These are phyloP conservation scores for Cystobasidiaceae sp. DNA, from an alignment of 1,284 basidiomycete genomes.

Conservation along the genomic window DNA sequence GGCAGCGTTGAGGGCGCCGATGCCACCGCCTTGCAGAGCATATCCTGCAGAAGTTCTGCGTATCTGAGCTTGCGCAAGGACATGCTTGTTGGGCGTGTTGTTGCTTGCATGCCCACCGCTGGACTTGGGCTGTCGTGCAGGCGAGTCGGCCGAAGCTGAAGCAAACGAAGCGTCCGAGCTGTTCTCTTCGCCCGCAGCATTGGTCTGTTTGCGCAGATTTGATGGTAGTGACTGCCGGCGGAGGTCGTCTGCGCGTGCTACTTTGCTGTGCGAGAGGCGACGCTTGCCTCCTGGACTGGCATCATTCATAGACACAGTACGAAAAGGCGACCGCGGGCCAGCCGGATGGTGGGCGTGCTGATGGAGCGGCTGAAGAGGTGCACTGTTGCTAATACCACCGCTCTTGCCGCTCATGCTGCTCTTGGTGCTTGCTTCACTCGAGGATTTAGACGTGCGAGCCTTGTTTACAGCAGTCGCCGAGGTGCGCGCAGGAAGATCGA, in stretches of 20 bases:
- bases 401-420: not conserved
- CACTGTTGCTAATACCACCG: no score
- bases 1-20: conserved; percentile 29
- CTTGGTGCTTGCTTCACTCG: conserved; percentile 1
- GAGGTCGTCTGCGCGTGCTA: conserved; percentile 9
- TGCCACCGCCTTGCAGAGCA: conserved; percentile 22
- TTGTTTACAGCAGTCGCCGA: conserved; percentile 20
- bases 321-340: conserved; percentile 22
- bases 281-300: not conserved
- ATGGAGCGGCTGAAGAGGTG: conserved; percentile 7
- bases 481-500: not conserved
- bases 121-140: no score
- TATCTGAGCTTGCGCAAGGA: conserved; percentile 1
- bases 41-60: conserved; percentile 25
- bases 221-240: conserved; percentile 27
- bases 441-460: not conserved
- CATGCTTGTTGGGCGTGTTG: not conserved
- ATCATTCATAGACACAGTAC: conserved; percentile 27
- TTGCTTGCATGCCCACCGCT: no score
- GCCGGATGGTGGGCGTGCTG: no score
- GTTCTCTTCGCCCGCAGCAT: not conserved
- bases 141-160: conserved; percentile 4
- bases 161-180: conserved; percentile 20
- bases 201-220: conserved; percentile 10
- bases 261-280: conserved; percentile 10